Conservation (phyloP, 345 rosid species). For the Brassica nigra region DNA sequence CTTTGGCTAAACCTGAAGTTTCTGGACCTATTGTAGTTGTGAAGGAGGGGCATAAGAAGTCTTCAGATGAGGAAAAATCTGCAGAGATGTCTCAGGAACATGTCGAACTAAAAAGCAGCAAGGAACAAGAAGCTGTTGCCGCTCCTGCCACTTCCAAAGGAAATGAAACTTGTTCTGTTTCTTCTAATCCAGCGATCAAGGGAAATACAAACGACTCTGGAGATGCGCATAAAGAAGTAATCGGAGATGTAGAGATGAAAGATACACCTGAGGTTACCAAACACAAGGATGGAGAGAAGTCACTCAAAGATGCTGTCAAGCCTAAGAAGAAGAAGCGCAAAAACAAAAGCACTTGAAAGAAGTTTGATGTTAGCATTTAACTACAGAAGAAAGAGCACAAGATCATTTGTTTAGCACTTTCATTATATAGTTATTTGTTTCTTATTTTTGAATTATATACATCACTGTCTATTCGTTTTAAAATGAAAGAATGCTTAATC, state of each 20-base stretch:
- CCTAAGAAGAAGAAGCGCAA: constrained; percentile 74
- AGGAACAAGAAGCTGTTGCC: constrained; percentile 18
- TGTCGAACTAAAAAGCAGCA: constrained; percentile 29
- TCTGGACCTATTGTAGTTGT: constrained; percentile 35
- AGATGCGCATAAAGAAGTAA: constrained; percentile 10
- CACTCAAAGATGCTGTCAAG: constrained; percentile 81
- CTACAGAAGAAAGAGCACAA: neutral
- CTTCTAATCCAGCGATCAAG: constrained; percentile 24
- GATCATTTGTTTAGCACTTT: neutral
- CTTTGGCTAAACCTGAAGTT: constrained; percentile 24
- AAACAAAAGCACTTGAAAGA: constrained; percentile 45
- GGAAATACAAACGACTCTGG: constrained; percentile 13
- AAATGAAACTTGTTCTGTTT: constrained; percentile 26
- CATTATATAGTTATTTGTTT: neutral
- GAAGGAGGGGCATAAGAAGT: constrained; percentile 29
- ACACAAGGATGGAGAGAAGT: constrained; percentile 48
- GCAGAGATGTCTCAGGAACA: constrained; percentile 35
- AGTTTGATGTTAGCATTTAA: neutral
- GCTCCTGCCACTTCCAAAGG: constrained; percentile 11
- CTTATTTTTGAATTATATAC: neutral
- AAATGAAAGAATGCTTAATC: neutral
- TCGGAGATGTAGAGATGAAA: constrained; percentile 13
- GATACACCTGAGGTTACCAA: constrained; percentile 35
- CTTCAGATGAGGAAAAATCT: constrained; percentile 10
- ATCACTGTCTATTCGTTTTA: neutral